These are phyloP conservation scores for Panaeolus cyanescens DNA, from an alignment of 768 basidiomycete species.

Conservation along the genomic window DNA sequence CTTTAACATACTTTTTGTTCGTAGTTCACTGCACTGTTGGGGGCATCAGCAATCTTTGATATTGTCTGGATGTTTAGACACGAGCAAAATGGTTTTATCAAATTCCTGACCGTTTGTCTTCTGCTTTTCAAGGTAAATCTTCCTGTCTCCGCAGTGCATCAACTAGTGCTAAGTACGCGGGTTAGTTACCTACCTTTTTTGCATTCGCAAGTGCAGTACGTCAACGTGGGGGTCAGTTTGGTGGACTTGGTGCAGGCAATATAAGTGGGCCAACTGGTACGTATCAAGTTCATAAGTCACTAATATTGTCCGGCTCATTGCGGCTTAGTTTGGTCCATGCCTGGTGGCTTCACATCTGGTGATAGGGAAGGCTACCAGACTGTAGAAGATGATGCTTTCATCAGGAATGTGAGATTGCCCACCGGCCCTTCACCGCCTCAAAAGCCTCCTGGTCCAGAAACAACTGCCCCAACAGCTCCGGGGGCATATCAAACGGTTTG, in stretches of 20 bases:
- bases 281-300: conserved; percentile 7
- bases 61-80: conserved; percentile 68
- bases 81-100: conserved; percentile 56
- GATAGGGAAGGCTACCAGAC: conserved; percentile 63
- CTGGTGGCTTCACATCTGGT: conserved; percentile 64
- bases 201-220: conserved; percentile 53
- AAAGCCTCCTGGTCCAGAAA: conserved; percentile 16
- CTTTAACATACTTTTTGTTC: too few species aligned
- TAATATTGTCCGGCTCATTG: conserved; percentile 1
- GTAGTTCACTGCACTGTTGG: conserved; percentile 69
- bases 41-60: conserved; percentile 65
- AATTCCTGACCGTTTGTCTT: conserved; percentile 53
- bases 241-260: conserved; percentile 48
- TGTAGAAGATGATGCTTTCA: conserved; percentile 52
- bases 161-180: neutral
- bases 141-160: neutral
- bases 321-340: conserved; percentile 75
- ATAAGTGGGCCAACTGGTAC: conserved; percentile 59
- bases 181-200: conserved; percentile 61
- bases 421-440: conserved; percentile 25
- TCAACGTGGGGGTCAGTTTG: conserved; percentile 58
- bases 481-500: conserved; percentile 47
- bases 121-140: conserved; percentile 57
- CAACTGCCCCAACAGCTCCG: conserved; percentile 29
- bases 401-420: conserved; percentile 24